Base-by-base conservation (phyloP, 768 basidiomycete genomes). In the Suillus subluteus region DNA sequence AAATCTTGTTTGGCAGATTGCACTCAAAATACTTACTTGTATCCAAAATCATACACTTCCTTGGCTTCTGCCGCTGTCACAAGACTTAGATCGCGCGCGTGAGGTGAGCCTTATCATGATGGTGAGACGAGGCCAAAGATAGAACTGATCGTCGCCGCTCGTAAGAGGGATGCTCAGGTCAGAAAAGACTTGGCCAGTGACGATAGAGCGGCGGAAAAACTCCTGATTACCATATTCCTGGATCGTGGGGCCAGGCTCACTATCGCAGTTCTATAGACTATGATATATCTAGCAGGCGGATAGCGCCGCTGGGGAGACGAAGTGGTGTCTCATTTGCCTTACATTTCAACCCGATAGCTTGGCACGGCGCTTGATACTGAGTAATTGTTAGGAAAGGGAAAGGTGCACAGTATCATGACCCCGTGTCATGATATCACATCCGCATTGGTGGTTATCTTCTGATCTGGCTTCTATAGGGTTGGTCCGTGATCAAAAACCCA, bases 1-100 rank as follows among this genome's bases (percentile, higher is more conserved):
- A 18, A 50, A 56, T 56, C 3, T 56, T 40, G 6, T 52, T 30
- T 37, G 54, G 44, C 21, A 86, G 85, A 86, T 66, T 86, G 84
- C 68, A 85, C 84, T 40, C 82, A 85, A 74, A 85, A 83, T 54
- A 58, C 80, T 77, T 12, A 81, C 79, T 35, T 76, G 9, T 13
- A 56, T 52, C 50, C 26, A 16, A 26, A 52, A 52, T 9, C 26
- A 38, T 26, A 75, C 69, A 44, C 58, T 41, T 44, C 66, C 4
- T 41, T 63, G 30, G 75, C 72, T n/a, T 74, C 78, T 21, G 55
- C 66, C 7, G 30, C 9, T 32, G 18, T 55, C 73, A 77, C 18
- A 55, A 55, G 30, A 32, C 74, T 71, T 38, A 74, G 75, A 23
- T 71, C 78, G 40, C 72, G 75, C 58, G 73, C 71, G 46, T 78